Conservation (phyloP, 345 rosid genomes). For the Lumnitzera racemosa region DNA sequence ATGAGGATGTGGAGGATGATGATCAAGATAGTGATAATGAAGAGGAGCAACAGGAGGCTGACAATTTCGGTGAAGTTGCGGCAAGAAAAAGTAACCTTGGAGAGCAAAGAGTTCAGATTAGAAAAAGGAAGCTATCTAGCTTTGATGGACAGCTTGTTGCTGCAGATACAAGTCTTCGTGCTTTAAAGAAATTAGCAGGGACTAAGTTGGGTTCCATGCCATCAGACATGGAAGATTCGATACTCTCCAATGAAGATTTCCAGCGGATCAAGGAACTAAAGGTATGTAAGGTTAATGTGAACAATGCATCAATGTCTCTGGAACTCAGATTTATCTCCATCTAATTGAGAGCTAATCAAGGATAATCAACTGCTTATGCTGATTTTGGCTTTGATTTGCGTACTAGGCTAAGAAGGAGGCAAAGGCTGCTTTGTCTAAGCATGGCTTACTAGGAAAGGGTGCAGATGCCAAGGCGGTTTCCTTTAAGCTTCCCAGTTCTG, state of each 20-base stretch:
- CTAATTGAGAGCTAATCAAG: too few species aligned
- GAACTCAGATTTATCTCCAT: too few species aligned
- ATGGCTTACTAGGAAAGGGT: conserved; percentile 38
- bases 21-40: conserved; percentile 11
- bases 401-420: conserved; percentile 72
- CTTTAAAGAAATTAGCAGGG: conserved; percentile 73
- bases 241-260: conserved; percentile 93
- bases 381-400: conserved; percentile 1
- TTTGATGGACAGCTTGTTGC: conserved; percentile 58
- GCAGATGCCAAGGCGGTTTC: conserved; percentile 10
- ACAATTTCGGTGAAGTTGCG: conserved; percentile 2
- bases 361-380: too few species aligned
- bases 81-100: conserved; percentile 12
- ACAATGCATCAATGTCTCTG: too few species aligned
- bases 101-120: conserved; percentile 25
- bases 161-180: conserved; percentile 82
- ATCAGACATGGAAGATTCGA: conserved; percentile 46
- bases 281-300: conserved; percentile 27
- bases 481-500: conserved; percentile 63
- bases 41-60: conserved; percentile 19
- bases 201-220: conserved; percentile 27
- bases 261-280: conserved; percentile 70
- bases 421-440: conserved; percentile 51
- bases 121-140: conserved; percentile 66
- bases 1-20: conserved; percentile 14